Base-by-base conservation (phyloP, 129 eudicot genomes). In the sunflower (Helianthus annuus) region DNA sequence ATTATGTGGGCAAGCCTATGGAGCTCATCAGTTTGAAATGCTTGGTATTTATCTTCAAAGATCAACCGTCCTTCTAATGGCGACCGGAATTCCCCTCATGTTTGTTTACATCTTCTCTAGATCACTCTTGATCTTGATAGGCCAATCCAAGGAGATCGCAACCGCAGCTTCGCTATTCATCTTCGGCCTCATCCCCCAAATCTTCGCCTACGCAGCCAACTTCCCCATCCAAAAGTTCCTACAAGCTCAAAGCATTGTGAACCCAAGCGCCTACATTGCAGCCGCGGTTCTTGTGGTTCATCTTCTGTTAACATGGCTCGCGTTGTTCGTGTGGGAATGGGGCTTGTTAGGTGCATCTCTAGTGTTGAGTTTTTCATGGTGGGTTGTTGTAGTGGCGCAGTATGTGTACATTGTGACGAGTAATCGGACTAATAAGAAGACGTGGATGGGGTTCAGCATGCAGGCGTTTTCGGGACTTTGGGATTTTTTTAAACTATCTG, bases 1-100 rank as follows among this genome's bases (percentile, higher is more conserved):
- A 7, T 34, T 82, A 24, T 85, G 89, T 72, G 86, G 89, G 7
- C 89, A 85, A 82, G 89, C 89, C 42, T 85, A 71, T 38, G 89
- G 86, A 29, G 89, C 86, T 19, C 76, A 69, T 52, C 80, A 85
- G 55, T 85, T 46, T 55, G 73, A 51, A 56, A 63, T 85, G 82
- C 86, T 85, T 11, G 89, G 89, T 11, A 36, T 85, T 24, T 85
- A 85, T 32, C 83, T 81, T 51, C 89, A 85, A 72, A 81, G 89
- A 81, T 82, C 89, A 58, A 56, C 82, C 1, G 64, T 85, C 38
- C 84, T 85, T 55, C 76, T 81, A 36, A 68, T 66, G 52, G 78
- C 61, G 4, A 79, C 86, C 0, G 84, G 69, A 5, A 62, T 81
- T 59, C 86, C 85, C 0, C 89, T 85, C 6, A 78, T 56, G 81